phyloP scores from a whole-genome alignment of 495 filamentous ascomycete species.

The Podospora pseudoanserina region DNA sequence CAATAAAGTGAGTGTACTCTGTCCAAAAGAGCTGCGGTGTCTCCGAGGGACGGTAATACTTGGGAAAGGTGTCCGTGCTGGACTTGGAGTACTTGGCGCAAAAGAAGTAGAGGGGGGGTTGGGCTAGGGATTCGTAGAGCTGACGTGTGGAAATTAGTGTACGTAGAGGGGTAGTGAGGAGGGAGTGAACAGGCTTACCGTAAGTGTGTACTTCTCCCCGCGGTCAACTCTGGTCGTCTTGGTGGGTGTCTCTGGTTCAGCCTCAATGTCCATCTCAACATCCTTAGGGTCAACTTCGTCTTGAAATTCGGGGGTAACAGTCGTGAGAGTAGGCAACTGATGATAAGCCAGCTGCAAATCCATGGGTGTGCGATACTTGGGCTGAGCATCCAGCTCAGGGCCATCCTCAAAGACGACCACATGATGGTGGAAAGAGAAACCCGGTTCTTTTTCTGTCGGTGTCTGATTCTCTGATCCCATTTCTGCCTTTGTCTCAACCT shows the following conservation, averaged over 20 bases:
- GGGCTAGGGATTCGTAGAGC: background rate
- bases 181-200: background rate
- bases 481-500: no score
- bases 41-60: conserved; percentile 9
- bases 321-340: no score
- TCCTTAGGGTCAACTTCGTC: background rate
- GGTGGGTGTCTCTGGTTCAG: background rate
- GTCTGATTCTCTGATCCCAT: no score
- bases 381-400: no score
- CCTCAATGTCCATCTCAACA: background rate
- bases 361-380: no score
- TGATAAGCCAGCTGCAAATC: no score
- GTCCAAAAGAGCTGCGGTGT: background rate
- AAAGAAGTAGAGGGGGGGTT: conserved; percentile 5
- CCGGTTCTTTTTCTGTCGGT: no score
- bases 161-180: no score
- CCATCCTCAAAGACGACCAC: no score
- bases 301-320: no score
- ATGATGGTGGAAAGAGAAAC: no score
- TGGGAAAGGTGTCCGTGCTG: background rate
- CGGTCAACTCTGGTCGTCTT: background rate
- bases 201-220: conserved; percentile 9
- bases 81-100: conserved; percentile 9
- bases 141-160: background rate
- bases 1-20: conserved; percentile 1